A percentile compares a stretch with the other conserved stretches of the same genome.
Conservation (phyloP, 2,329 filamentous ascomycete genomes). For the Daldinia eschscholtzii region DNA sequence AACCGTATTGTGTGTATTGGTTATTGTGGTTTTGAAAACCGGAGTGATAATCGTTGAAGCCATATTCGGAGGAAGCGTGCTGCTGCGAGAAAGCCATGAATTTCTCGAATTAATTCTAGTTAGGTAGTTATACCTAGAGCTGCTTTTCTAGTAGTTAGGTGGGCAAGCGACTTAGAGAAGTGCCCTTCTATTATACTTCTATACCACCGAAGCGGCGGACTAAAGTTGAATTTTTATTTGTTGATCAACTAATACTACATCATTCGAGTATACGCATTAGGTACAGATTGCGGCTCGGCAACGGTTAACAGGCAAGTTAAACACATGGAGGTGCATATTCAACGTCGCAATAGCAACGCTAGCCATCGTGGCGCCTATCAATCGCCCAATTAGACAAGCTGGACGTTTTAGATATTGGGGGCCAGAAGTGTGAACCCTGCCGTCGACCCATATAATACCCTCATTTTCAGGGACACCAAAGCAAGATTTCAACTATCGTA, state of each 20-base stretch:
- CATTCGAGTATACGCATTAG: neutral
- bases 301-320: neutral
- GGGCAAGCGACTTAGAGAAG: neutral
- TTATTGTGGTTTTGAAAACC: neutral
- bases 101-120: neutral
- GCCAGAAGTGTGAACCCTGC: neutral
- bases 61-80: neutral
- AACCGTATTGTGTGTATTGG: slow-evolving; percentile 2
- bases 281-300: neutral
- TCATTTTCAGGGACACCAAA: neutral
- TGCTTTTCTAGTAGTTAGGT: no score
- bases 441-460: neutral
- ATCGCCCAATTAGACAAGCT: neutral
- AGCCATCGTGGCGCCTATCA: neutral
- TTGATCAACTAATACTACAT: neutral
- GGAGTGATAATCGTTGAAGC: neutral
- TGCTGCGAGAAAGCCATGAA: neutral
- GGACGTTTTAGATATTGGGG: neutral
- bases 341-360: slow-evolving; percentile 1
- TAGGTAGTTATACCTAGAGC: neutral
- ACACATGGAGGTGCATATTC: neutral
- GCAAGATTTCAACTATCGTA: neutral
- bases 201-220: neutral
- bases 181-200: neutral
- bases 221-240: neutral